Percentiles rank a stretch among this genome's conserved stretches.
Conservation (phyloP, 805 yeast genomes). For the Ogataea neopini region DNA sequence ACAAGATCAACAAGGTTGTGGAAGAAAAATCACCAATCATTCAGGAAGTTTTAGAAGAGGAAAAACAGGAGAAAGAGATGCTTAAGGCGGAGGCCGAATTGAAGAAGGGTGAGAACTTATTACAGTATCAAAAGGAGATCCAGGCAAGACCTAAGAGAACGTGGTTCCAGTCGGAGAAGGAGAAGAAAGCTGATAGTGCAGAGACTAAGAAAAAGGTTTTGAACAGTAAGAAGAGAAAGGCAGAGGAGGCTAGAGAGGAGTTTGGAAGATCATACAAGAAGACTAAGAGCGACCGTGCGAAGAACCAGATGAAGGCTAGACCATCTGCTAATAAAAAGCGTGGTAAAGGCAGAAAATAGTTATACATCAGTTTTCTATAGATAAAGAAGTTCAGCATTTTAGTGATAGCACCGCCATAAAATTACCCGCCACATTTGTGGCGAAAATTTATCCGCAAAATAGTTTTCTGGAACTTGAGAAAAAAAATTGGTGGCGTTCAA, state of each 20-base stretch:
- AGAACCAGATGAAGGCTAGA: constrained; percentile 42
- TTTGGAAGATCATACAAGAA: constrained; percentile 68
- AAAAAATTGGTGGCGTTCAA: not conserved
- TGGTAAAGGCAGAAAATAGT: constrained; percentile 9
- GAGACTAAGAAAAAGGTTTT: constrained; percentile 44
- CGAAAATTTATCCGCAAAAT: not conserved
- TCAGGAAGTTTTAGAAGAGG: constrained; percentile 82
- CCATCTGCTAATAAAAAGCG: constrained; percentile 32
- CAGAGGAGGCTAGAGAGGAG: constrained; percentile 60
- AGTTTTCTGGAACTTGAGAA: not conserved
- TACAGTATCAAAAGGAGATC: constrained; percentile 81
- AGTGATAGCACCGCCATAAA: not conserved
- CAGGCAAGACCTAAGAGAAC: constrained; percentile 91
- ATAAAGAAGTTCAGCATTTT: not conserved
- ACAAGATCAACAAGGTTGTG: constrained; percentile 60
- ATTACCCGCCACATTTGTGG: not conserved
- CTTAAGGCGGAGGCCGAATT: constrained; percentile 89
- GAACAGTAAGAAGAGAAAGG: constrained; percentile 71
- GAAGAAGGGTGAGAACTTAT: constrained; percentile 78
- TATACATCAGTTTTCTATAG: not conserved
- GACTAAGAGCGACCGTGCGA: constrained; percentile 69
- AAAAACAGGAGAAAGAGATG: constrained; percentile 83
- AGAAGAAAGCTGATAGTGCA: constrained; percentile 47
- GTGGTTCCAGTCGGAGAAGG: constrained; percentile 79
- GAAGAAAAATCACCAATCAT: constrained; percentile 60